Evolutionary conservation across 345 rosid genomes (phyloP).

Genomic region (Durio zibethinus): DNA sequence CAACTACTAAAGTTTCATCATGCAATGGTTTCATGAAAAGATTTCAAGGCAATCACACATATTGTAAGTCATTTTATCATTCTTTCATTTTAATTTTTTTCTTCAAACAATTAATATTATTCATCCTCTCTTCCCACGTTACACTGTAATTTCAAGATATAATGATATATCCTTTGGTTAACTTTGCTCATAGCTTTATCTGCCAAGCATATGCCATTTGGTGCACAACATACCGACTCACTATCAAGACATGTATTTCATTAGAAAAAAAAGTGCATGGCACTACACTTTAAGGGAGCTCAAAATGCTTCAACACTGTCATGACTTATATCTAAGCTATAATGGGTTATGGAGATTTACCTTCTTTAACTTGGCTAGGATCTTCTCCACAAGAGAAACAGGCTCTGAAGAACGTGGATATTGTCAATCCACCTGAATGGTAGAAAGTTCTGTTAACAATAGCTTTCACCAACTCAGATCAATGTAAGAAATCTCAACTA

Average conservation of each 20-base stretch:
- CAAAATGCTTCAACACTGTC: neutral
- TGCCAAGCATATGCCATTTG: neutral
- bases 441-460: neutral
- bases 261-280: neutral
- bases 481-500: constrained; percentile 7
- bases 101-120: neutral
- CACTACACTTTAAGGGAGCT: neutral
- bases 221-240: neutral
- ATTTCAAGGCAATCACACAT: neutral
- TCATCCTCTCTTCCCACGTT: neutral
- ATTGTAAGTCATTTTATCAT: neutral
- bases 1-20: neutral
- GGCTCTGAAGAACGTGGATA: constrained; percentile 55
- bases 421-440: constrained; percentile 48
- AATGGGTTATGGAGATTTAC: constrained; percentile 26
- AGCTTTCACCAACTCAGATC: constrained; percentile 1
- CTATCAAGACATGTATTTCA: neutral
- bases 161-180: neutral
- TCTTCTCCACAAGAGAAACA: constrained; percentile 91
- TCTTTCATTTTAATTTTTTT: neutral
- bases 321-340: neutral
- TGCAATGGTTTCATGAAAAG: neutral
- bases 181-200: neutral
- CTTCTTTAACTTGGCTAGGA: constrained; percentile 68
- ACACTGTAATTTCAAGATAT: neutral